A percentile compares a stretch with the other conserved stretches of the same genome.
phyloP scores from a whole-genome alignment of 2,329 filamentous ascomycete genomes.

The Teratosphaeria nubilosa region DNA sequence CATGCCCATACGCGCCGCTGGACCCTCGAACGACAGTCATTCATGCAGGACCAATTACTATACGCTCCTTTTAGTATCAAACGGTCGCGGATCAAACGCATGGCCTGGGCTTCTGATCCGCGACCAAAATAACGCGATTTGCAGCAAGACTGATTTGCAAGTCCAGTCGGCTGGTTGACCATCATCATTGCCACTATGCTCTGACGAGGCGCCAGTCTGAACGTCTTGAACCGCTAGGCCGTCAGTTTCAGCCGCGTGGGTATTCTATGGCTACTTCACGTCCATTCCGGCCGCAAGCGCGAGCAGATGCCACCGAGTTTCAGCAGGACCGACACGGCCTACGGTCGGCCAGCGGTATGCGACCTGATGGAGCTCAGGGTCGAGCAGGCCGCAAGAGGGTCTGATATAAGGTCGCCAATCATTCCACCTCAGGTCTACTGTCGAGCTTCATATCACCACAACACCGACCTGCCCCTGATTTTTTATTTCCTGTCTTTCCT shows the following conservation, averaged over 20 bases:
- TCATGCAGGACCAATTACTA: conserved; percentile 1
- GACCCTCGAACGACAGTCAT: neutral
- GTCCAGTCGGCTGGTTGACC: conserved; percentile 10
- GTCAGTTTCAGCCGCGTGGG: conserved; percentile 7
- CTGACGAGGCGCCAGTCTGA: neutral
- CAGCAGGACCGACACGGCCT: neutral
- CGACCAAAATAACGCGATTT: conserved; percentile 11
- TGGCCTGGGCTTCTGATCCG: conserved; percentile 8
- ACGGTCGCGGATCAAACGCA: conserved; percentile 21
- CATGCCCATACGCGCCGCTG: neutral
- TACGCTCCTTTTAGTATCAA: conserved; percentile 12
- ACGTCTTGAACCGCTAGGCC: neutral
- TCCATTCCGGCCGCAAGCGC: neutral
- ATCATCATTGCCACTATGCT: neutral
- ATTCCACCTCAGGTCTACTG: neutral
- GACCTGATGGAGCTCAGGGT: neutral
- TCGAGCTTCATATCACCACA: conserved; percentile 1
- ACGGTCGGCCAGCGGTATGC: neutral
- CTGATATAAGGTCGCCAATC: conserved; percentile 5
- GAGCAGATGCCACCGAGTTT: neutral
- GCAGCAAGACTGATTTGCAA: conserved; percentile 8
- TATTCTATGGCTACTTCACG: neutral
- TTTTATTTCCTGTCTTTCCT: conserved; percentile 15
- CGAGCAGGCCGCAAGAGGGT: neutral
- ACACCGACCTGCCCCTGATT: conserved; percentile 2